Evolutionary conservation across 2,329 filamentous ascomycete genomes (phyloP), one percentile per base, ranked within the genome.

Genomic region (Ceratocystis cubensis): DNA sequence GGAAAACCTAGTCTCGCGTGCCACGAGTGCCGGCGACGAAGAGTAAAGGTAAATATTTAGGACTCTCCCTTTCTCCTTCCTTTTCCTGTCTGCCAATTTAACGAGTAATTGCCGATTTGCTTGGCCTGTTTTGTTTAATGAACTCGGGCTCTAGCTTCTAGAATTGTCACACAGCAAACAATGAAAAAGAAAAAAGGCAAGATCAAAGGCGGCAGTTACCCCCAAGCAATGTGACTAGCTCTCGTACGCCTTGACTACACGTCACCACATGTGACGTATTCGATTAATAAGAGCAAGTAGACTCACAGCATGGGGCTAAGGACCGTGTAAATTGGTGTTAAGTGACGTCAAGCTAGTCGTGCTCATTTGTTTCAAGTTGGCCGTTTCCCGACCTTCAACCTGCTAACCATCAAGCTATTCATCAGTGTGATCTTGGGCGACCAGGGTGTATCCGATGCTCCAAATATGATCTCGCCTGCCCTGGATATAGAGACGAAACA

Each of bases 1-100:
- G 67, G 67, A 13, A 68, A 68, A 6, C 67, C 67, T 13, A 68
- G 67, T 64, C 50, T 68, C 3, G 67, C 67, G 15, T 68, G 67
- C 28, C 67, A 68, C 41, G 67, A 68, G 50, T 68, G 67, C 30
- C 67, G 67, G 15, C 64, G 64, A 25, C 64, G 67, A 17, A 53
- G 67, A 61, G 64, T 68, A 41, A 68, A 59, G 56, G 56, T 59
- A 33, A 13, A 48, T 6, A 30, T 48, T 50, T 20, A 17, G 61
- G 5, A 10, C 37, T 22, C 25, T 13, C 30, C 13, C 30, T 37
- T 44, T 20, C 59, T 20, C n/a, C 41, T 53, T 22, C 20, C 37
- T 28, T 10, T 28, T 28, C 48, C 10, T 5, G 4, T 41, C 10
- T 13, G 37, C 37, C 37, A 15, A 41, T 41, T 53, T 3, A 53